Conservation (phyloP, 768 basidiomycete species). For the Dendrothele bispora region DNA sequence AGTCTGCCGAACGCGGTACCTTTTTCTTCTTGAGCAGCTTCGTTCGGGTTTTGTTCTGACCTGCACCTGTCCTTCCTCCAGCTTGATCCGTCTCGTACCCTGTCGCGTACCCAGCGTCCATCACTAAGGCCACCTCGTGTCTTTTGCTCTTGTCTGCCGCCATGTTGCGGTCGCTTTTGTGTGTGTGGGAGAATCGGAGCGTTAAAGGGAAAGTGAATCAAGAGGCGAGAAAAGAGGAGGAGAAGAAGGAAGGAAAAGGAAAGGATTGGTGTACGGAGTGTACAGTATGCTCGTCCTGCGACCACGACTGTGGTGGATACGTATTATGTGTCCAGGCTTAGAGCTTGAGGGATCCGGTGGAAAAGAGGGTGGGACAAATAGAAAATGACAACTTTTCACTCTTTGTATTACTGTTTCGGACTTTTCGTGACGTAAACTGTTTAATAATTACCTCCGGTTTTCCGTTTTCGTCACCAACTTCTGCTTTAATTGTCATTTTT, state of each 20-base stretch:
- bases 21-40: slow-evolving; percentile 22
- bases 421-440: no score
- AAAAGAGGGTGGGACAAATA: no score
- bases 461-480: no score
- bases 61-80: slow-evolving; percentile 12
- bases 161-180: slow-evolving; percentile 6
- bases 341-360: no score
- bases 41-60: slow-evolving; percentile 9
- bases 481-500: no score
- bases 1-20: slow-evolving; percentile 1
- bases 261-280: no score
- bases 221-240: not conserved
- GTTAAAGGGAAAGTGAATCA: not conserved
- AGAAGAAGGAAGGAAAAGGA: not conserved
- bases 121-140: slow-evolving; percentile 17
- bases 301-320: no score
- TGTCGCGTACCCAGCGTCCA: slow-evolving; percentile 15
- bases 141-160: slow-evolving; percentile 22
- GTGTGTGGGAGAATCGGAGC: not conserved
- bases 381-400: slow-evolving; percentile 3
- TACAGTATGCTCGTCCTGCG: no score
- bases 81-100: slow-evolving; percentile 33
- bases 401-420: no score
- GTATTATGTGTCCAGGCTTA: no score
- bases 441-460: no score